phyloP scores from a whole-genome alignment of 73 alveolate genomes.

The Paramecium biaurelia region DNA sequence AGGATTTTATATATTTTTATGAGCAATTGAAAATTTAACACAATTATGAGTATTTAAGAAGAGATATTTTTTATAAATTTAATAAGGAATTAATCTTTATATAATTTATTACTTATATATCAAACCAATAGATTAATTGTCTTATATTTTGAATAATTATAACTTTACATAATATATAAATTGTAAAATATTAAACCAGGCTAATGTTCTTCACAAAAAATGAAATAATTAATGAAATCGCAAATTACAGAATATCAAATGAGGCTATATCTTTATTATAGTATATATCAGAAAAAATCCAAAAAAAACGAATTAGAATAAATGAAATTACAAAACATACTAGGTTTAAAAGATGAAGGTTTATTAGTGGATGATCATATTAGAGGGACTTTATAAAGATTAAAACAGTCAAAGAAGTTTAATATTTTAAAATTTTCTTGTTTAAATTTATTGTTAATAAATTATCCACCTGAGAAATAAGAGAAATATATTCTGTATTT shows the following conservation, averaged over 20 bases:
- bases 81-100: neutral
- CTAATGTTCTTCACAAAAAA: neutral
- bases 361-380: neutral
- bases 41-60: too few relatives aligned
- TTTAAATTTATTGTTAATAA: neutral
- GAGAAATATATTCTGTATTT: constrained; percentile 11
- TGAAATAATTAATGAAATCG: neutral
- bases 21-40: neutral
- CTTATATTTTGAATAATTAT: neutral
- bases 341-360: neutral
- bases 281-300: neutral
- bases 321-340: neutral
- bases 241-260: neutral
- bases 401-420: neutral
- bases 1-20: neutral
- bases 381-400: neutral
- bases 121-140: neutral
- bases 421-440: neutral
- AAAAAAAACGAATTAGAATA: neutral
- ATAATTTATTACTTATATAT: neutral
- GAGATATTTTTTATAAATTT: neutral
- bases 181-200: neutral
- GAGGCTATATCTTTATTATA: neutral
- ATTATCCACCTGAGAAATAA: constrained; percentile 8
- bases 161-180: neutral